Base-by-base conservation (phyloP, 1,284 basidiomycete genomes). In the Cerioporus squamosus region DNA sequence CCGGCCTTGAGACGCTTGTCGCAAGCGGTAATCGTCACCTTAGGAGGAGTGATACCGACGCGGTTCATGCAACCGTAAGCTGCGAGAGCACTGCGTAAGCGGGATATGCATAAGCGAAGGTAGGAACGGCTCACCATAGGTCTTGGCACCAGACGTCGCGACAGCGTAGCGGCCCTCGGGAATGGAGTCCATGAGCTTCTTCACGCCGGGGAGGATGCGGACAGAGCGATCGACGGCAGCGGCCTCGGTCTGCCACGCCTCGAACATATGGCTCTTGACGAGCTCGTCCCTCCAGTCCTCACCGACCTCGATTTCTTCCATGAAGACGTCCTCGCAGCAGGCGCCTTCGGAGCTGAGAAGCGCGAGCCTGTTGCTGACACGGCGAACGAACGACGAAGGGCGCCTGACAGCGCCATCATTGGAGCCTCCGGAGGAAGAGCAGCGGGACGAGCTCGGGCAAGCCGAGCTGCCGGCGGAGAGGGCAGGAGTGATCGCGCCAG, bases 1-100 rank as follows among this genome's bases (percentile, higher is more conserved):
- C 84, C 84, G 0, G 82, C 83, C 68, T 84, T 84, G 61, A 86
- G 76, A 48, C 84, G 84, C 66, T 82, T 84, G 76, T 92, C 90
- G 70, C 92, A 89, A 42, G 89, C 90, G 17, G 90, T 93, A 72
- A 92, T 89, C 29, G 89, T 91, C 31, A 91, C 84, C 40, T 78
- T 74, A 6, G 90, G 90, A 15, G 88, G 87, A 1, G 79, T 79
- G 71, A 92, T 91, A 17, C 88, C 88, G 44, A 89, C 88, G 57
- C 85, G 84, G 8, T 79, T 80, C 81, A 91, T 86, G 66, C 87
- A 90, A 20, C 87, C 88, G 66, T 87, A 79, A 23, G 86, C 86
- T 86, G 48, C 12, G 17, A 57, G 51, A 36, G 45, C 58, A 53
- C 55, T 40, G 45, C 53, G 50, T 64, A 36, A 59, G 55, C 50